Evolutionary conservation across 129 eudicot genomes (phyloP), one percentile per base, ranked within the genome.

Genomic region (Flaveria linearis): DNA sequence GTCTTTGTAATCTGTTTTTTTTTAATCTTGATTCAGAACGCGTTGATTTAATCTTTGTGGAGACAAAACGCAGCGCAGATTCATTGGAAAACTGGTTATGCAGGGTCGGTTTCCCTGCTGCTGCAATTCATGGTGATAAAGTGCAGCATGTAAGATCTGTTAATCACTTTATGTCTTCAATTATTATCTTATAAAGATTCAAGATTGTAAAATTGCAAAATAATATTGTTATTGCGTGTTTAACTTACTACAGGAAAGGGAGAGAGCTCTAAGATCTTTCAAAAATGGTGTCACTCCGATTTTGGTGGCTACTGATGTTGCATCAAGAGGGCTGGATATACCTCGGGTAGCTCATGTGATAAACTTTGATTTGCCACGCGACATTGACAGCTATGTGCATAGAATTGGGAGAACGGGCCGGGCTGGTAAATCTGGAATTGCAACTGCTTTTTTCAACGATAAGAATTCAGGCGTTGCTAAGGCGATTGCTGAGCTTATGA

Each of bases 321-420:
- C 96, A 9, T 84, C 96, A 65, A 69, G 96, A 70, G 96, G 96
- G 10, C 72, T 89, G 39, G 96, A 89, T 63, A 88, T 89, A 12
- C 96, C 96, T 3, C 50, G 81, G 7, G 90, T 89, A 23, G 87
- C 90, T 28, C 96, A 89, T 50, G 96, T 89, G 72, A 88, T 88
- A 60, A 88, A 90, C 61, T 90, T 58, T 52, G 96, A 90, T 75
- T 57, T 90, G 72, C 96, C 96, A 1, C 85, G 83, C 1, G 86
- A 83, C 82, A 84, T 90, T 9, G 89, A 86, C 22, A 87, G 90
- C 68, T 90, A 90, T 74, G 96, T 90, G 47, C 96, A 90, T 46
- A 80, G 96, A 78, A 89, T 89, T 9, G 96, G 96, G 51, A 70
- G 96, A 15, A 89, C 96, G 16, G 96, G 96, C 6, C 89, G 96